Evolutionary conservation across 257 asterid genomes (phyloP).

Genomic region (Solanum peruvianum): DNA sequence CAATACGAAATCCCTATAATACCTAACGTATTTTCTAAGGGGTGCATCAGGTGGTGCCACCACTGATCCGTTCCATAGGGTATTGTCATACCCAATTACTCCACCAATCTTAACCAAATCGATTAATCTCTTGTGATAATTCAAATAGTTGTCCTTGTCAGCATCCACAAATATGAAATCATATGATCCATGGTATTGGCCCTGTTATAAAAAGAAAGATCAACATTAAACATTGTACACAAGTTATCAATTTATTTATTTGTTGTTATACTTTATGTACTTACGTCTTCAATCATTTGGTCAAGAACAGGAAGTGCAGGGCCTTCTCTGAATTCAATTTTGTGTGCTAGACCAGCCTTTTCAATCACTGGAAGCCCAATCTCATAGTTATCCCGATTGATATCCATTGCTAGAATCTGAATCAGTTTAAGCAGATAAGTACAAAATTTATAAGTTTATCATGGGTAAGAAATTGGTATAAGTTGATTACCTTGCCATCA

Average conservation of each 20-base stretch:
- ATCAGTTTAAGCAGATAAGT: background rate
- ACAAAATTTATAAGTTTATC: too few relatives aligned
- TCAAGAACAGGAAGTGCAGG: constrained; percentile 7
- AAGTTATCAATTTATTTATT: background rate
- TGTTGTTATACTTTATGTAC: background rate
- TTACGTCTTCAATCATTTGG: constrained; percentile 5
- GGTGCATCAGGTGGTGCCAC: constrained; percentile 23
- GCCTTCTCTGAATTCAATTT: constrained; percentile 27
- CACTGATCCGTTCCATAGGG: constrained; percentile 46
- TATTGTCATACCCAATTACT: constrained; percentile 1
- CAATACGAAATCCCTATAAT: constrained; percentile 11
- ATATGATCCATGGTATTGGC: constrained; percentile 35
- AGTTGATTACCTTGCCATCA: constrained; percentile 30
- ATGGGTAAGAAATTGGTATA: too few relatives aligned
- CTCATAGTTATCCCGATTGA: constrained; percentile 36
- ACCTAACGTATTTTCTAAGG: constrained; percentile 12
- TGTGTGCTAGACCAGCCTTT: constrained; percentile 37
- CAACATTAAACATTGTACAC: background rate
- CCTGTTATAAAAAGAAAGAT: constrained; percentile 10
- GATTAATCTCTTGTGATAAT: constrained; percentile 41
- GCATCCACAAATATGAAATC: constrained; percentile 66
- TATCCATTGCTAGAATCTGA: constrained; percentile 44
- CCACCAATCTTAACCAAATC: constrained; percentile 49
- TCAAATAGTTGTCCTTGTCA: constrained; percentile 43
- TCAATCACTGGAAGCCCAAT: constrained; percentile 40